Base-by-base conservation (phyloP, 1,139 yeast species). In the Saccharomyces pastorianus region DNA sequence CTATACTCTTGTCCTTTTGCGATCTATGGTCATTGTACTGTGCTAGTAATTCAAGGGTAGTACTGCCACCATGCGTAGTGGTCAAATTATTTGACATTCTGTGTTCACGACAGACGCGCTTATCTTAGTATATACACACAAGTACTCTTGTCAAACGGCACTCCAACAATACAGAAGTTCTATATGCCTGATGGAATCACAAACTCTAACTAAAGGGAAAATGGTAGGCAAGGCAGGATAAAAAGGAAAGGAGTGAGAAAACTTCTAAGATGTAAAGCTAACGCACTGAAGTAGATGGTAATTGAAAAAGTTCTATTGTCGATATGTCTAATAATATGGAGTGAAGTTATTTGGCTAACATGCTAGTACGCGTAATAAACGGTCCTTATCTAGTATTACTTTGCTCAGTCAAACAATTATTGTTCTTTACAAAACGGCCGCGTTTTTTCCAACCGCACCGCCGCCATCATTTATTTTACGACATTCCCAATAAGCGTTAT, bases 71-170 rank as follows among this genome's bases (percentile, higher is more conserved):
- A 26, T 42, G 41, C 14, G 25, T 25, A 26, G 31, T n/a, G 11
- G 27, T 25, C 8, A 34, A 7, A 20, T 48, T 48, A 14, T 28
- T 9, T 32, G 28, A 7, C 42, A 14, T 48, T 8, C 8, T 3
- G 28, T 20, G 14, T 13, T 25, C 2, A 20, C 23, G 13, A n/a
- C 7, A 11, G 25, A 32, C 17, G 8, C 13, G 17, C 2, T 44
- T 44, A 41, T 31, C 41, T 13, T 29, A 44, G 17, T n/a, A 44
- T 44, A 78, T 74, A 60, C 65, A 46, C 9, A 46, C 28, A 9
- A 11, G 14, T 1, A 46, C 29, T 38, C 44, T 17, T 20, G 13
- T 1, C 25, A 38, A 13, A 11, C 44, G 1, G 42, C 11, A 34
- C 11, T 34, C 9, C 13, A 38, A 38, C 44, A 17, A 17, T 20